Conservation (phyloP, 768 basidiomycete species). For the Mycena galericulata region DNA sequence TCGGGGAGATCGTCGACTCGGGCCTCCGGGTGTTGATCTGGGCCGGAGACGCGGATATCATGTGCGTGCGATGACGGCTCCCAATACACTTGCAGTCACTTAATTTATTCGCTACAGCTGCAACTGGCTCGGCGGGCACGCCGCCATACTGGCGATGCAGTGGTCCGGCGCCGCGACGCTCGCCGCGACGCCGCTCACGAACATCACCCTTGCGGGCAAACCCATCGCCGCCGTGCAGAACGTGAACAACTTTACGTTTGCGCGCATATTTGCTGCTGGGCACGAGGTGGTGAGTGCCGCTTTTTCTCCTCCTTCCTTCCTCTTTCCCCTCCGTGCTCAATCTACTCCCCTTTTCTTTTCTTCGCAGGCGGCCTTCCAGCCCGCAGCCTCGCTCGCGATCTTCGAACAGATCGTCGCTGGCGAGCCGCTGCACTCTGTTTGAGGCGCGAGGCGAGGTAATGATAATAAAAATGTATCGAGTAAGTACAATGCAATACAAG, state of each 20-base stretch:
- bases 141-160: slow-evolving; percentile 55
- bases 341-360: background rate
- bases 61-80: no score
- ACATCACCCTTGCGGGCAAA: slow-evolving; percentile 66
- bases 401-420: slow-evolving; percentile 65
- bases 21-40: slow-evolving; percentile 57
- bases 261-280: slow-evolving; percentile 69
- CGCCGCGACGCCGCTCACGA: slow-evolving; percentile 53
- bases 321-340: background rate
- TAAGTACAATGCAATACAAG: no score
- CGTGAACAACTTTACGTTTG: slow-evolving; percentile 74
- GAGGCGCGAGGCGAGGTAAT: no score
- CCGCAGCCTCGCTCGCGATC: slow-evolving; percentile 66
- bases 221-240: slow-evolving; percentile 71
- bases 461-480: no score
- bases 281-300: slow-evolving; percentile 64
- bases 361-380: slow-evolving; percentile 69
- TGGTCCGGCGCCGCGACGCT: slow-evolving; percentile 56
- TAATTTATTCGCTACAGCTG: no score
- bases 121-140: slow-evolving; percentile 61
- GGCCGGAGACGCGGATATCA: slow-evolving; percentile 64
- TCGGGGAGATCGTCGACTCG: slow-evolving; percentile 58
- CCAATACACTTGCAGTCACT: no score
- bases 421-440: slow-evolving; percentile 67
- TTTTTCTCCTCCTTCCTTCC: background rate